Conservation (phyloP, 148 eudicot species). For the Drosera capensis region DNA sequence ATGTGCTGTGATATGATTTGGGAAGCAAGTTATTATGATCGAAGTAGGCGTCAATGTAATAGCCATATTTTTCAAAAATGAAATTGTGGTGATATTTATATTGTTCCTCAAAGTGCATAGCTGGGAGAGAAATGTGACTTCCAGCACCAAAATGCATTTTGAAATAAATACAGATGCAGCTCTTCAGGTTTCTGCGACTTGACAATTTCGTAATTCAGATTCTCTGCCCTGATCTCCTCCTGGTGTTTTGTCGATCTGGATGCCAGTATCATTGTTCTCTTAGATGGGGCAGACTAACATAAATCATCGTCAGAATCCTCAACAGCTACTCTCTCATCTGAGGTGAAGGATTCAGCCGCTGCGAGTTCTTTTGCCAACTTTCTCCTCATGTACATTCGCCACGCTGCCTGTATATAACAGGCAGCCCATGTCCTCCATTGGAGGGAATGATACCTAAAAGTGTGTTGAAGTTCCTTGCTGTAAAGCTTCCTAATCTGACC, state of each 20-base stretch:
- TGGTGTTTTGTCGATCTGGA: conserved; percentile 70
- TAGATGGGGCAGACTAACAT: conserved; percentile 8
- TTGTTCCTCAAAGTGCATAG: too few relatives aligned
- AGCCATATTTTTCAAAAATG: too few relatives aligned
- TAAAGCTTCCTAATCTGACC: conserved; percentile 70
- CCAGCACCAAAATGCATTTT: too few relatives aligned
- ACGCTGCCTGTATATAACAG: conserved; percentile 78
- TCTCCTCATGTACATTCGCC: conserved; percentile 57
- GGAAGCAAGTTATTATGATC: too few relatives aligned
- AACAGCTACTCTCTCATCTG: conserved; percentile 19
- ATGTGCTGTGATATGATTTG: too few relatives aligned
- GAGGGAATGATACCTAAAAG: conserved; percentile 71
- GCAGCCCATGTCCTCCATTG: conserved; percentile 98
- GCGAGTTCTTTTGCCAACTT: conserved; percentile 33
- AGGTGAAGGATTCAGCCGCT: conserved; percentile 34
- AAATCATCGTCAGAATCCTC: conserved; percentile 26
- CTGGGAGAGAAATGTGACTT: too few relatives aligned
- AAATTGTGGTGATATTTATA: too few relatives aligned
- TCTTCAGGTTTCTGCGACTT: conserved; percentile 72
- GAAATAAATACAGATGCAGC: conserved; percentile 53
- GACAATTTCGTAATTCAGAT: conserved; percentile 23
- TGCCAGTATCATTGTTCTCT: conserved; percentile 34
- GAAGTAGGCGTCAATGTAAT: too few relatives aligned
- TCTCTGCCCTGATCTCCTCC: conserved; percentile 56
- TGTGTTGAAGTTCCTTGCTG: conserved; percentile 80